Percentiles rank a stretch among this genome's conserved stretches.
Evolutionary conservation across 164 flowering plant species (phyloP).

Genomic region (Chloranthus sessilifolius): DNA sequence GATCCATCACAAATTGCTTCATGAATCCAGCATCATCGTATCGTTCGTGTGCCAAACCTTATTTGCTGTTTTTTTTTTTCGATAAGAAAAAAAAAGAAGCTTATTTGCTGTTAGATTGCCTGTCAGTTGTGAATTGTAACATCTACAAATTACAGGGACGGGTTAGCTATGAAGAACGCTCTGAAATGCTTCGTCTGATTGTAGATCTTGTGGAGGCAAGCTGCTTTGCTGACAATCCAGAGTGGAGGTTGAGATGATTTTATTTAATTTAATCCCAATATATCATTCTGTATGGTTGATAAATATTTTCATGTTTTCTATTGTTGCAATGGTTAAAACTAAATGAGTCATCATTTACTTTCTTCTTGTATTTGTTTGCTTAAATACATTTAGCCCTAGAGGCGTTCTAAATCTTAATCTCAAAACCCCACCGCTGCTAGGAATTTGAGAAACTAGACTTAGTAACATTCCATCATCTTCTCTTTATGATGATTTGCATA

Average conservation of each 20-base stretch:
- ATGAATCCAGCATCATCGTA: constrained; percentile 1
- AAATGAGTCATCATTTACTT: not conserved
- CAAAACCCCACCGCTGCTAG: no score
- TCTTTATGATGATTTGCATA: no score
- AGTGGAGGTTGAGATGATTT: constrained; percentile 70
- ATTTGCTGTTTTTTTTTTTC: no score
- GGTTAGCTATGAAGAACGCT: constrained; percentile 93
- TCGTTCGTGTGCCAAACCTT: no score
- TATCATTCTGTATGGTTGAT: not conserved
- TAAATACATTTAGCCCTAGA: no score
- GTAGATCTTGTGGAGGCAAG: constrained; percentile 98
- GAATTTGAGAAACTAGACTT: no score
- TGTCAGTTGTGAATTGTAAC: not conserved
- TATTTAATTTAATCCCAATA: not conserved
- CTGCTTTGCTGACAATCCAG: constrained; percentile 86
- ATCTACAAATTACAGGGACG: constrained; percentile 51
- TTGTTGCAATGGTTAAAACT: not conserved
- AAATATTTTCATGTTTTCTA: not conserved
- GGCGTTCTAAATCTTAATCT: no score
- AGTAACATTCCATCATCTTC: no score
- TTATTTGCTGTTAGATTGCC: no score
- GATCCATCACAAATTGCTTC: no score
- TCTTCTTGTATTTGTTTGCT: not conserved
- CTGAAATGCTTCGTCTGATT: constrained; percentile 80
- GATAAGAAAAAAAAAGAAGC: no score